Base-by-base conservation (phyloP, 805 yeast species). In the Teunomyces lycoperdinae region DNA sequence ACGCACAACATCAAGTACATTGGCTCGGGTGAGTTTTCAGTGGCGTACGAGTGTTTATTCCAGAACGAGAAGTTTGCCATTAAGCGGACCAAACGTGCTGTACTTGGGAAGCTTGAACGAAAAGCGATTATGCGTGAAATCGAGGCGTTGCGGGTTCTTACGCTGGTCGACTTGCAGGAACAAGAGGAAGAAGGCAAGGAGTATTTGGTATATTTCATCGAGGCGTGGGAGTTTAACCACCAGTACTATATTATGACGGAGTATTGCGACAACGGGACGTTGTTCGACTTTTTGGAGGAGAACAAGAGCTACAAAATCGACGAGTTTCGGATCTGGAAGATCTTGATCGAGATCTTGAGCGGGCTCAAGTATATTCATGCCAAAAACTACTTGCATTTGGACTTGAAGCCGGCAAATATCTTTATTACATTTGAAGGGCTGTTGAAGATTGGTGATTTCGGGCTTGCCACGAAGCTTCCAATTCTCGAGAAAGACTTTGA, bases 321-420 rank as follows among this genome's bases (percentile, higher is more conserved):
- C 62, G 99, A 94, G 64, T 94, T 97, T 86, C 79, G 99, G 57
- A 91, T 92, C 35, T 94, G 99, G 99, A 94, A 94, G 69, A 92
- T 94, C 40, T 73, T 94, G 55, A 84, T 86, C 44, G 99, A 92
- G 63, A 74, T 91, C 13, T 68, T 89, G 36, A 76, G 81, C 58
- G 99, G 97, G 0, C 70, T 94, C 50, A 76, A 81, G 54, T 90
- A 82, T 62, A 84, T 94, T 42, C 99, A 94, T 63, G 77, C 75
- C 58, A 75, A 81, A 39, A 78, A 79, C 50, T 85, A 88, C 45
- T 71, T 91, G 44, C 99, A 94, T 68, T 71, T 94, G 46, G 99
- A 94, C 67, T 68, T 94, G 61, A 94, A 94, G 67, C 99, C 99
- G 0, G 97, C 97, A 1, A 94, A 94, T 65, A 83, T 94, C 3